These are phyloP conservation scores for Chytriomyces sp. DNA, from an alignment of 192 early-diverging fungal species.

Conservation along the genomic window DNA sequence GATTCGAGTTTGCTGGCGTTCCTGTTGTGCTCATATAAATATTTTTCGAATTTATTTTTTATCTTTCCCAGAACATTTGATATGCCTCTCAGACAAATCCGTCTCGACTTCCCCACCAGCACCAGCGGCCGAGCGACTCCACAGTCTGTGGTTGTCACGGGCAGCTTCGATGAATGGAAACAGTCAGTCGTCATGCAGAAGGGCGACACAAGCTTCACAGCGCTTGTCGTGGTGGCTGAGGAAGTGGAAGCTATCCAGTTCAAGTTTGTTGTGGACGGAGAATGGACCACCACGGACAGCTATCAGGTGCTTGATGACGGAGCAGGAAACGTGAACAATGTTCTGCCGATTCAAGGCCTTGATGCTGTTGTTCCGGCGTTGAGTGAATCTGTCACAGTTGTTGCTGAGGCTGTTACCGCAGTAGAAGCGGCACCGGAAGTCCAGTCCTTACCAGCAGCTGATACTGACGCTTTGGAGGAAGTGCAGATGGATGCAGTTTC, in stretches of 20 bases:
- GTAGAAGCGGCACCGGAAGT: not conserved
- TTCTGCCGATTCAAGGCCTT: not conserved
- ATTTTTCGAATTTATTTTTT: no score
- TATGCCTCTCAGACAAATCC: no score
- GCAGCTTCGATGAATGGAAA: not conserved
- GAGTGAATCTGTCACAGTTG: not conserved
- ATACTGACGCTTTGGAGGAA: no score
- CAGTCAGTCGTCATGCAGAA: not conserved
- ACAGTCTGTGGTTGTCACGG: not conserved
- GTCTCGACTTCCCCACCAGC: no score
- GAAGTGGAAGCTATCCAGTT: not conserved
- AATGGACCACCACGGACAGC: not conserved
- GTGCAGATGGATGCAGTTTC: no score
- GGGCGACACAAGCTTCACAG: not conserved
- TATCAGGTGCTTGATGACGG: not conserved
- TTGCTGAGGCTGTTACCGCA: not conserved
- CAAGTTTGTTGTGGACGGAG: slow-evolving; percentile 1
- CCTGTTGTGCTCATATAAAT: no score
- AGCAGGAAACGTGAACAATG: not conserved
- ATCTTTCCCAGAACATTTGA: no score
- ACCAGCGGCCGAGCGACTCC: not conserved
- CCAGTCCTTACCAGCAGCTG: no score
- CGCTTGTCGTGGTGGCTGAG: not conserved
- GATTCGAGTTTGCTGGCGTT: no score
- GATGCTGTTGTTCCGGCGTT: not conserved